phyloP scores from a whole-genome alignment of 208 protist genomes.

The Kentomonas sorsogonicus region DNA sequence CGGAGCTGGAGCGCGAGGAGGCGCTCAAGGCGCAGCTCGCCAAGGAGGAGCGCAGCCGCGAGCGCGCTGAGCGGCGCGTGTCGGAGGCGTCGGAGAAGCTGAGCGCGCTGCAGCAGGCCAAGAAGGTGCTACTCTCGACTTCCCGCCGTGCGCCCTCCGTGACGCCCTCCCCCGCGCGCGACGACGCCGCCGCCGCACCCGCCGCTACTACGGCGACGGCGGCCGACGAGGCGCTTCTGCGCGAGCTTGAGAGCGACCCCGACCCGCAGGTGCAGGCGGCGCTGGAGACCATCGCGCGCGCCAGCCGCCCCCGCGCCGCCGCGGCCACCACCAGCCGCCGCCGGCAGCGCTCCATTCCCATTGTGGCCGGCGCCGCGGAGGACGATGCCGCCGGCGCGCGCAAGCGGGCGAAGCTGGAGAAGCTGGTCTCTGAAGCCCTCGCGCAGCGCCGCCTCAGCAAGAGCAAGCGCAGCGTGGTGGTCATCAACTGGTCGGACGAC shows the following conservation, averaged over 20 bases:
- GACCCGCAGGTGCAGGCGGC: slow-evolving; percentile 56
- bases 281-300: slow-evolving; percentile 28
- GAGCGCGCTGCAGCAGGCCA: slow-evolving; percentile 61
- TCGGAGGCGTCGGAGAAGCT: slow-evolving; percentile 47
- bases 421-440: slow-evolving; percentile 62
- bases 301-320: slow-evolving; percentile 14
- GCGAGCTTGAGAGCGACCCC: slow-evolving; percentile 44
- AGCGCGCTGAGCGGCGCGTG: slow-evolving; percentile 30
- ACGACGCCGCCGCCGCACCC: slow-evolving; percentile 24
- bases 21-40: slow-evolving; percentile 34
- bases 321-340: background rate
- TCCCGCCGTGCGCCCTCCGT: slow-evolving; percentile 34
- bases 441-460: slow-evolving; percentile 41
- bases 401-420: slow-evolving; percentile 55
- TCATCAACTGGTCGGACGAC: slow-evolving; percentile 76
- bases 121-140: slow-evolving; percentile 62
- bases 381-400: slow-evolving; percentile 15
- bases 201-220: too few species aligned
- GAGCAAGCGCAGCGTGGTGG: slow-evolving; percentile 77
- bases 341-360: slow-evolving; percentile 30
- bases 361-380: slow-evolving; percentile 33
- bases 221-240: slow-evolving; percentile 18
- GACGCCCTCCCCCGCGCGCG: slow-evolving; percentile 35
- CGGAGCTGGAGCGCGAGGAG: slow-evolving; percentile 41
- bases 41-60: slow-evolving; percentile 33